A percentile compares a stretch with the other conserved stretches of the same genome.
Evolutionary conservation across 2,329 filamentous ascomycete genomes (phyloP).

Genomic region (Fusarium cyanostomum): DNA sequence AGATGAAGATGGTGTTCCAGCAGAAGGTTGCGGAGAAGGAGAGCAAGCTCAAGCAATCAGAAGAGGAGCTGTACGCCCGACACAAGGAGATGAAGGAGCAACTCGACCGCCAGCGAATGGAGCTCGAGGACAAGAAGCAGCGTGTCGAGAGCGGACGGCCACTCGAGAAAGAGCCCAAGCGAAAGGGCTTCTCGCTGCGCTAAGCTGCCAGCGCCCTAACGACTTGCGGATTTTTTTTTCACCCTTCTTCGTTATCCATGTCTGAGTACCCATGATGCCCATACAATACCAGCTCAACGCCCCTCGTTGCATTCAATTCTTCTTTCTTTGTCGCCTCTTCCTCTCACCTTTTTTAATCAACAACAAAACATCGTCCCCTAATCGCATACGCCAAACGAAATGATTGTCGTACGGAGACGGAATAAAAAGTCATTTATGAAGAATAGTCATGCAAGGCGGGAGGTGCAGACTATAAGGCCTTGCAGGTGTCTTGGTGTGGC

Average conservation of each 20-base stretch:
- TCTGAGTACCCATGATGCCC: conserved; percentile 67
- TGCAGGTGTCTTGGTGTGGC: conserved; percentile 32
- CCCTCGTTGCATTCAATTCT: conserved; percentile 60
- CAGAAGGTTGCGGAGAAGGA: conserved; percentile 99
- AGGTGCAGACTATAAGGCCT: conserved; percentile 47
- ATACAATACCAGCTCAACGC: conserved; percentile 67
- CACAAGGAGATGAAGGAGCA: conserved; percentile 99
- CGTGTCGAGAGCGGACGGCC: conserved; percentile 95
- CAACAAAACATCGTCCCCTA: conserved; percentile 49
- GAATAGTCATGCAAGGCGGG: conserved; percentile 48
- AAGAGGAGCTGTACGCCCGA: conserved; percentile 97
- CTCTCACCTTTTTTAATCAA: conserved; percentile 53
- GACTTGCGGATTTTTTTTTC: conserved; percentile 36
- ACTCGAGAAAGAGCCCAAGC: conserved; percentile 97
- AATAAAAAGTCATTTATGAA: conserved; percentile 50
- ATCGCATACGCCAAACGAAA: conserved; percentile 48
- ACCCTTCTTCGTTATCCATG: conserved; percentile 60
- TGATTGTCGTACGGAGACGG: conserved; percentile 46
- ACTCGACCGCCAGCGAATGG: conserved; percentile 90
- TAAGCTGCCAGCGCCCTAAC: conserved; percentile 59
- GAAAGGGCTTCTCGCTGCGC: conserved; percentile 99
- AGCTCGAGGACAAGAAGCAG: conserved; percentile 98
- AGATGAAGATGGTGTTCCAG: conserved; percentile 99
- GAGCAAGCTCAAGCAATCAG: conserved; percentile 99
- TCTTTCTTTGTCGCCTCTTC: conserved; percentile 50